Percentiles rank a stretch among this genome's conserved stretches.
Evolutionary conservation across 208 protist genomes (phyloP).

Genomic region (Balamuthia mandrillaris): DNA sequence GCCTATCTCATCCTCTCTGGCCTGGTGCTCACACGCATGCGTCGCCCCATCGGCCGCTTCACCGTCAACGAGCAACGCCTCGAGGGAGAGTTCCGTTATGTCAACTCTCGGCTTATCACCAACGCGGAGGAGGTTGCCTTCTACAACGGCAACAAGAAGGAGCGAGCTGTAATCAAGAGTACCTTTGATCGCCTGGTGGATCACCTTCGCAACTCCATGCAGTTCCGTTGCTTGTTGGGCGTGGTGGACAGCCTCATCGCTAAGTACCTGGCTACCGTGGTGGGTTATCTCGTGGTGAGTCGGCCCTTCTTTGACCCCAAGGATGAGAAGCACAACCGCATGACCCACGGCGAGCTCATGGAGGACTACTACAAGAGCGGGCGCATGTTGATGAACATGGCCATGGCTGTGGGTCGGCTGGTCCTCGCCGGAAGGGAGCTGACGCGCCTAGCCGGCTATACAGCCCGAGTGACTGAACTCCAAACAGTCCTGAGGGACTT

Average conservation of each 20-base stretch:
- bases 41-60: slow-evolving; percentile 46
- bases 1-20: slow-evolving; percentile 68
- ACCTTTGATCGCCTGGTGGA: slow-evolving; percentile 31
- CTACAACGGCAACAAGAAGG: slow-evolving; percentile 63
- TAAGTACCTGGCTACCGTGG: slow-evolving; percentile 68
- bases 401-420: slow-evolving; percentile 62
- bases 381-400: slow-evolving; percentile 63
- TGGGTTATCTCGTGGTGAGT: slow-evolving; percentile 63
- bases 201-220: slow-evolving; percentile 30
- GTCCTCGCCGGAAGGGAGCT: slow-evolving; percentile 64
- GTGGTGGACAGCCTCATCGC: slow-evolving; percentile 68
- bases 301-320: slow-evolving; percentile 56
- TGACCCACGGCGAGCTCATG: slow-evolving; percentile 41
- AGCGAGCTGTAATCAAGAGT: slow-evolving; percentile 56
- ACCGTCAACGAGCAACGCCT: slow-evolving; percentile 66
- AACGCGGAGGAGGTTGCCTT: slow-evolving; percentile 72
- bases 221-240: slow-evolving; percentile 49
- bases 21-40: slow-evolving; percentile 53
- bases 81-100: slow-evolving; percentile 69
- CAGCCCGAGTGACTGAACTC: slow-evolving; percentile 62
- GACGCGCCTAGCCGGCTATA: slow-evolving; percentile 55
- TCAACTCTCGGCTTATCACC: slow-evolving; percentile 69
- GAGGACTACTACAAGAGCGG: slow-evolving; percentile 60
- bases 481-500: slow-evolving; percentile 54
- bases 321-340: not conserved